Evolutionary conservation across 1,284 basidiomycete genomes (phyloP), one percentile per base, ranked within the genome.

Genomic region (Ceratobasidium sp.): DNA sequence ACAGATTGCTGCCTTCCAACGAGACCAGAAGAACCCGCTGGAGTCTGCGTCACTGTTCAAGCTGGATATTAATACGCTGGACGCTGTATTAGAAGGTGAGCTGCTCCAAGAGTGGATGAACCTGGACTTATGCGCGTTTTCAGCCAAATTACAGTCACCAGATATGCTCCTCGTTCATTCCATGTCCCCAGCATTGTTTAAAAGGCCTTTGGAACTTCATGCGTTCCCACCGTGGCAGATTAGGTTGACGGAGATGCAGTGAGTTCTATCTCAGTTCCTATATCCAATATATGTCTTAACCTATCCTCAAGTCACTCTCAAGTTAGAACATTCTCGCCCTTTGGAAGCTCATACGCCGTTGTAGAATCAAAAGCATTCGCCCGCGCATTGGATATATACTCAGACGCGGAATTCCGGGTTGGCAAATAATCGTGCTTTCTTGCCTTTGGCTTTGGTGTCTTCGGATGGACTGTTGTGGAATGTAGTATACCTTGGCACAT

Each of bases 201-300:
- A 63, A 41, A 62, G 71, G 53, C 71, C 71, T 2, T 48, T 73
- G 24, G 71, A 73, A 11, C 59, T 73, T 14, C 71, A 73, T 22
- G 71, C 71, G 4, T 73, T 73, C 71, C 71, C 71, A 17, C 71
- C 71, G 8, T 73, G 71, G 71, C 71, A 73, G 29, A 73, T 73
- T 45, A 57, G 71, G 8, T 27, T 73, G 22, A 73, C 71, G 19
- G 71, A 73, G 50, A 73, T 73, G 71, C 71, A 73, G 71, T 73
- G 53, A 51, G 71, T 63, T 41, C 19, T 9, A 24, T 19, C n/a
- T 41, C 36, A 44, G 19, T 14, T 31, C 15, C 19, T 24, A 24
- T 22, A 17, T 1, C 24, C 48, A 27, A 19, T 22, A 0, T 36
- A 19, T 29, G 17, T 44, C 44, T 50, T 72, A 72, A 73, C 19